These are phyloP conservation scores for Penicillium lagena DNA, from an alignment of 495 filamentous ascomycete species.

Conservation along the genomic window DNA sequence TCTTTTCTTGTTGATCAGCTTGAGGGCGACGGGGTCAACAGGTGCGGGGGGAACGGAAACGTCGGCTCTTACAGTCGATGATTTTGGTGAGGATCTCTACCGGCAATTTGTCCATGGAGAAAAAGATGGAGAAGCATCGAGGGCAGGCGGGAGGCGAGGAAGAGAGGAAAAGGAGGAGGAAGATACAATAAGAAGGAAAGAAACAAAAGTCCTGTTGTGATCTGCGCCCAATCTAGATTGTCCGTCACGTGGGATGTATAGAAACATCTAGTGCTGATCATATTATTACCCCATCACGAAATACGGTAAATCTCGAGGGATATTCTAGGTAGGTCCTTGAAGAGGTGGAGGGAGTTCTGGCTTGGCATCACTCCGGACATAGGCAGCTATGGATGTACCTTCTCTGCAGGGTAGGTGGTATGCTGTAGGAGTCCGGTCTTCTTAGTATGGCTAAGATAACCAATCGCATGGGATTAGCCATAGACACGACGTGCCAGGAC, in stretches of 20 bases:
- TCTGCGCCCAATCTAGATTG: constrained; percentile 17
- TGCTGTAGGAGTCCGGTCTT: too few relatives aligned
- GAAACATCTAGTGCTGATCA: too few relatives aligned
- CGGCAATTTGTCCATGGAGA: constrained; percentile 59
- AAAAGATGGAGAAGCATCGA: constrained; percentile 23
- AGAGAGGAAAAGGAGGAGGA: constrained; percentile 6
- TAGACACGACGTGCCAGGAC: too few relatives aligned
- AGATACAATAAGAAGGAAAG: not conserved
- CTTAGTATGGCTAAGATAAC: too few relatives aligned
- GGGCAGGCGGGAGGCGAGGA: constrained; percentile 14
- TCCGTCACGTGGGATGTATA: constrained; percentile 17
- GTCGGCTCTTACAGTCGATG: constrained; percentile 54
- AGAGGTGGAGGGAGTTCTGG: too few relatives aligned
- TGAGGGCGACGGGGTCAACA: constrained; percentile 18
- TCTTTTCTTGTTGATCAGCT: constrained; percentile 10
- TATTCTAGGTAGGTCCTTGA: too few relatives aligned
- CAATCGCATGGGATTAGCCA: too few relatives aligned
- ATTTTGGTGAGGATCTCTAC: constrained; percentile 73
- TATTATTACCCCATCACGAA: too few relatives aligned
- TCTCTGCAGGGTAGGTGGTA: too few relatives aligned
- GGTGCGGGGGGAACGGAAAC: constrained; percentile 11
- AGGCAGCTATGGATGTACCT: too few relatives aligned
- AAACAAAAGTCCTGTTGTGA: constrained; percentile 5
- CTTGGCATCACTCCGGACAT: too few relatives aligned
- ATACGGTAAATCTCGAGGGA: too few relatives aligned